These are phyloP conservation scores for Geoglossum glabrum DNA, from an alignment of 495 filamentous ascomycete species.

Conservation along the genomic window DNA sequence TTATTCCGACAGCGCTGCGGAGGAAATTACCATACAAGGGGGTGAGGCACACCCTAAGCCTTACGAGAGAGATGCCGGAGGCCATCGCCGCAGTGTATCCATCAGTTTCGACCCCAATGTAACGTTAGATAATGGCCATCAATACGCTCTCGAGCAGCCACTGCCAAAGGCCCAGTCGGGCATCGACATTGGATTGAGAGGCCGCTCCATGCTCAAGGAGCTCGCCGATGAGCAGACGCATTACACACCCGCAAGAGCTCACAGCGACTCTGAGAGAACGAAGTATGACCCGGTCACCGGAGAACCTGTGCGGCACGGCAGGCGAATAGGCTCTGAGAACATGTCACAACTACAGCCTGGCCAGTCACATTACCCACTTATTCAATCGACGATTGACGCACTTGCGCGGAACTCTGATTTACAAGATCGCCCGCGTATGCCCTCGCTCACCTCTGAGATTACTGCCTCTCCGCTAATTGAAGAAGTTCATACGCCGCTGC, in stretches of 20 bases:
- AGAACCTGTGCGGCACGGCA: not conserved
- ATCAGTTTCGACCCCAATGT: conserved; percentile 23
- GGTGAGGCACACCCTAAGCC: not conserved
- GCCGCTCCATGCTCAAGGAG: conserved; percentile 4
- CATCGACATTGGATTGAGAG: not conserved
- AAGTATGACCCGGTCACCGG: conserved; percentile 5
- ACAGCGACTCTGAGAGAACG: conserved; percentile 3
- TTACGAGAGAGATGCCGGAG: not conserved
- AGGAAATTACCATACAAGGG: not conserved
- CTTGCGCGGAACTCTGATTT: conserved; percentile 6
- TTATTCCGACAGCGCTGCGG: not conserved
- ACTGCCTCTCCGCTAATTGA: conserved; percentile 30
- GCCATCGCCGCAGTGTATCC: conserved; percentile 13
- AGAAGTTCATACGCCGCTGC: conserved; percentile 30
- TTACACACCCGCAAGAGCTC: not conserved
- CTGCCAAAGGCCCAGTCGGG: conserved; percentile 10
- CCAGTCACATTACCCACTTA: conserved; percentile 6
- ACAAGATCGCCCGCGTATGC: conserved; percentile 5
- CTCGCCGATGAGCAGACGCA: conserved; percentile 7
- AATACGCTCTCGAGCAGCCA: conserved; percentile 15
- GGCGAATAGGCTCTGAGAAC: not conserved
- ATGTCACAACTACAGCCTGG: conserved; percentile 1
- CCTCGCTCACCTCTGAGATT: conserved; percentile 38
- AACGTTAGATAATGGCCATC: conserved; percentile 19
- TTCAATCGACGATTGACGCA: conserved; percentile 13